Base-by-base conservation (phyloP, 768 basidiomycete species). In the Rhizopogon vinicolor region DNA sequence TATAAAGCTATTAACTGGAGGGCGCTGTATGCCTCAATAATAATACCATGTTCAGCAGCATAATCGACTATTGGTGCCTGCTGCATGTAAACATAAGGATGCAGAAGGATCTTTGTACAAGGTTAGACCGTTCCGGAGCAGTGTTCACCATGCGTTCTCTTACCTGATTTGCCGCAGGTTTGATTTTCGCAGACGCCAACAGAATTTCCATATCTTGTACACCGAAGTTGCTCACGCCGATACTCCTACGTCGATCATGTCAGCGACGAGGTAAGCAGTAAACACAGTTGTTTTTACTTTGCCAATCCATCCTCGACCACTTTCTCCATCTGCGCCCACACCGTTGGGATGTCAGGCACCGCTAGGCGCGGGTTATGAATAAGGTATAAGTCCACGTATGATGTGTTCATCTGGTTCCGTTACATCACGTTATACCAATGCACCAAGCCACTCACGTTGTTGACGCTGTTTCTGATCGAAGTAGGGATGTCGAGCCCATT, bases 141-240 rank as follows among this genome's bases (percentile, higher is more conserved):
- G 22, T 5, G 7, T 22, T 13, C 10, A 35, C 37, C n/a, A 10
- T 12, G 41, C 25, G 22, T 37, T 18, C n/a, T 29, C 68, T 28
- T 18, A 82, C 86, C 74, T 90, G 88, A 68, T 89, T 90, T 8
- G 80, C 84, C 1, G 74, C 83, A 0, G 86, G 87, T 60, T 78
- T 79, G 60, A 86, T 69, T 63, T 85, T 83, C 7, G 84, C 83
- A 1, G 78, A 78, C n/a, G 70, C 73, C 13, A 89, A 68, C 19
- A 89, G 70, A 18, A 74, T 73, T 44, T 78, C 65, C 19, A 89
- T 76, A 29, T 90, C 76, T 1, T 72, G 53, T 12, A 82, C 75
- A 12, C 72, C 72, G 62, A 86, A 89, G 72, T 89, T 89, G 70
- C 82, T 85, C 41, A 89, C 84, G 19, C 86, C 87, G 53, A 88